Conservation (phyloP, 495 filamentous ascomycete species). For the Apiosordaria backusii region DNA sequence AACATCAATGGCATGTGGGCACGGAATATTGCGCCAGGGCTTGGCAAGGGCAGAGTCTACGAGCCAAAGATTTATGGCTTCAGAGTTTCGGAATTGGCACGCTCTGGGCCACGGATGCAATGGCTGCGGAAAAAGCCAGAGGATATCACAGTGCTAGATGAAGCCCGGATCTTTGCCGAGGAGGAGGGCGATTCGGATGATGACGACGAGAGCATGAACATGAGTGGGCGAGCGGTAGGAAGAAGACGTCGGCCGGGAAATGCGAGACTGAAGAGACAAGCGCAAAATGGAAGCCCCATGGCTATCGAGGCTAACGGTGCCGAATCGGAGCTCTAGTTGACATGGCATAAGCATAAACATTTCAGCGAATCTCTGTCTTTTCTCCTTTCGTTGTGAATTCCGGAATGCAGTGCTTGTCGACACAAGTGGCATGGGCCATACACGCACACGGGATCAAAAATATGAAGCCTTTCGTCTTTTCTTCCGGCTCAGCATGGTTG, state of each 20-base stretch:
- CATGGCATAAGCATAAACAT: constrained; percentile 1
- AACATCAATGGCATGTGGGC: constrained; percentile 82
- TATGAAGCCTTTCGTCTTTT: too few relatives aligned
- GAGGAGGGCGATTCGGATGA: constrained; percentile 45
- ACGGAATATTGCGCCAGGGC: constrained; percentile 78
- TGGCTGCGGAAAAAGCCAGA: constrained; percentile 85
- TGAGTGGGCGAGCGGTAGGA: constrained; percentile 26
- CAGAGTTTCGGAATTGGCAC: constrained; percentile 79
- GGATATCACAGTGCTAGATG: constrained; percentile 78
- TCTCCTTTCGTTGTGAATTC: background rate
- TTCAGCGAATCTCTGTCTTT: background rate
- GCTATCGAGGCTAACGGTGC: constrained; percentile 47
- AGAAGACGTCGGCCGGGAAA: constrained; percentile 36
- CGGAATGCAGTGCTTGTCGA: background rate
- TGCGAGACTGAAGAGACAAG: constrained; percentile 23
- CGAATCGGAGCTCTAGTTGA: constrained; percentile 44
- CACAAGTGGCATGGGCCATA: background rate
- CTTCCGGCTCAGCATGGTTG: background rate
- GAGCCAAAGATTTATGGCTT: constrained; percentile 97
- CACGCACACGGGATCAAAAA: background rate
- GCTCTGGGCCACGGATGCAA: constrained; percentile 89
- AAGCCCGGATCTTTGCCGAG: constrained; percentile 58
- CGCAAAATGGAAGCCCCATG: constrained; percentile 52
- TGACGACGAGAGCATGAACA: constrained; percentile 45
- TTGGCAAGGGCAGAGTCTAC: constrained; percentile 81